phyloP scores from a whole-genome alignment of 495 filamentous ascomycete genomes.

The Tetracladium setigerum region DNA sequence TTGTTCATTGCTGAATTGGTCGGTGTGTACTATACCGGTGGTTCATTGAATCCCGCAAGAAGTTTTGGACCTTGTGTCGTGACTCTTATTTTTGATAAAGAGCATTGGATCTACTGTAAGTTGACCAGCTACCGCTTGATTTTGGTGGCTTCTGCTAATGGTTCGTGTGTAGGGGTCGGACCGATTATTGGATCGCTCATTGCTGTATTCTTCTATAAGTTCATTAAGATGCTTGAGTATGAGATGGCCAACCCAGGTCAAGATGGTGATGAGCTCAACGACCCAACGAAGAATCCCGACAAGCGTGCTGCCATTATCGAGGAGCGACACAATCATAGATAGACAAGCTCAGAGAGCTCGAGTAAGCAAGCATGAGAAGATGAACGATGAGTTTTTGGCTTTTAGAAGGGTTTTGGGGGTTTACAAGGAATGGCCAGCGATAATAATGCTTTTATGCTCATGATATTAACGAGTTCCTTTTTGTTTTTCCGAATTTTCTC shows the following conservation, averaged over 20 bases:
- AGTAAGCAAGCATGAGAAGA: too few relatives aligned
- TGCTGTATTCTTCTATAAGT: slow-evolving; percentile 56
- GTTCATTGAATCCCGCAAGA: slow-evolving; percentile 65
- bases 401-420: too few relatives aligned
- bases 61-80: slow-evolving; percentile 66
- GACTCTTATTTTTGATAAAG: slow-evolving; percentile 49
- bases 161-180: slow-evolving; percentile 40
- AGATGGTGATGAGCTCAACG: slow-evolving; percentile 33
- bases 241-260: slow-evolving; percentile 72
- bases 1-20: slow-evolving; percentile 43
- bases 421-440: too few relatives aligned
- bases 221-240: slow-evolving; percentile 60
- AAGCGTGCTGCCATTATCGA: slow-evolving; percentile 11
- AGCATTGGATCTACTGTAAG: slow-evolving; percentile 65
- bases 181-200: slow-evolving; percentile 57
- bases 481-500: too few relatives aligned
- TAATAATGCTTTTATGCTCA: too few relatives aligned
- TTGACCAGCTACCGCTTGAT: slow-evolving; percentile 4
- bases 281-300: slow-evolving; percentile 14
- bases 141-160: neutral
- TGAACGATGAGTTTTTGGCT: too few relatives aligned
- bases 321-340: neutral
- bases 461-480: too few relatives aligned
- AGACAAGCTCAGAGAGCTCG: too few relatives aligned
- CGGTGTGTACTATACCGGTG: slow-evolving; percentile 64